Conservation (phyloP, 1,139 yeast genomes). For the Scheffersomyces cryptocercus region DNA sequence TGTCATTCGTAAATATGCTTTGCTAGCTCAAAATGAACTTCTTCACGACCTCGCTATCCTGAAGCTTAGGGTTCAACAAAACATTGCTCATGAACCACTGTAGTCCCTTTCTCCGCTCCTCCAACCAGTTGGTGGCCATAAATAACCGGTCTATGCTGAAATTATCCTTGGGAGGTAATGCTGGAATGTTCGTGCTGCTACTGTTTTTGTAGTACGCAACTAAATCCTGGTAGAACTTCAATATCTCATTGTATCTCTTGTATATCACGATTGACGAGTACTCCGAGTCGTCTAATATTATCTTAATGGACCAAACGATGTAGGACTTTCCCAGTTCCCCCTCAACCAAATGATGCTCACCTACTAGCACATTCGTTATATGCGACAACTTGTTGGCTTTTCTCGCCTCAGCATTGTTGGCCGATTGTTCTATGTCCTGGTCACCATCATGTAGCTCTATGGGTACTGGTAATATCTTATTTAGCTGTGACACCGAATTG, state of each 20-base stretch:
- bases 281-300: slow-evolving; percentile 41
- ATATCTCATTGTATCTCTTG: slow-evolving; percentile 70
- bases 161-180: slow-evolving; percentile 63
- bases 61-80: slow-evolving; percentile 62
- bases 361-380: slow-evolving; percentile 41
- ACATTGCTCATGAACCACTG: slow-evolving; percentile 75
- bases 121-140: slow-evolving; percentile 52
- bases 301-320: slow-evolving; percentile 49
- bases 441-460: slow-evolving; percentile 29
- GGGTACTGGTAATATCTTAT: slow-evolving; percentile 40
- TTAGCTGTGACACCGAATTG: slow-evolving; percentile 24
- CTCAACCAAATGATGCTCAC: slow-evolving; percentile 37
- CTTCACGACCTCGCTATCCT: slow-evolving; percentile 47
- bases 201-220: slow-evolving; percentile 19
- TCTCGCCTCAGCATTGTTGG: slow-evolving; percentile 2
- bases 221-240: slow-evolving; percentile 45
- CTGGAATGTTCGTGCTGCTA: slow-evolving; percentile 40
- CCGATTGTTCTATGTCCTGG: slow-evolving; percentile 30
- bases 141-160: slow-evolving; percentile 51
- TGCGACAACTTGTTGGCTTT: slow-evolving; percentile 25
- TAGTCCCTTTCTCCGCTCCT: slow-evolving; percentile 61
- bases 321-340: slow-evolving; percentile 41
- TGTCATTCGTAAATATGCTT: not conserved
- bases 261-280: slow-evolving; percentile 53
- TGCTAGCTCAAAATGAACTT: slow-evolving; percentile 40